Evolutionary conservation across 257 asterid species (phyloP).

Genomic region (Striga asiatica): DNA sequence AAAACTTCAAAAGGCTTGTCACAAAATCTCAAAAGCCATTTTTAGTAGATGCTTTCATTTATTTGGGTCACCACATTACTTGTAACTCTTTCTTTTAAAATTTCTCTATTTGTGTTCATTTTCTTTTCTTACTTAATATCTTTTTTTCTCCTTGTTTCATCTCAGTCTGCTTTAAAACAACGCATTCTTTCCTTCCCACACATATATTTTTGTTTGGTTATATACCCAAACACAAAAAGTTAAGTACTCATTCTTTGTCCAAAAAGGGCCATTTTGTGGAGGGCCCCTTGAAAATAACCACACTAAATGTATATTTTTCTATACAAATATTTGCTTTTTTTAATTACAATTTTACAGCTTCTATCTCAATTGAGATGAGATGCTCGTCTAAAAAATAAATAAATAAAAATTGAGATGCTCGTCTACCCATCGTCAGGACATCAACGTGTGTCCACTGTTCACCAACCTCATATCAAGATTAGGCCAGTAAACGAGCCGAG

Average conservation of each 20-base stretch:
- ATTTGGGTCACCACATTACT: conserved; percentile 25
- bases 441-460: no score
- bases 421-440: no score
- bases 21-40: conserved; percentile 20
- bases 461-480: no score
- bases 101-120: conserved; percentile 12
- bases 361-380: no score
- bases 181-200: conserved; percentile 77
- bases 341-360: no score
- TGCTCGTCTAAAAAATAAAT: no score
- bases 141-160: not conserved
- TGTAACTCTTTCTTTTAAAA: conserved; percentile 13
- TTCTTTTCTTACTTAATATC: conserved; percentile 4
- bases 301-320: no score
- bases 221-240: conserved; percentile 48
- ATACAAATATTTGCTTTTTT: no score
- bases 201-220: conserved; percentile 23
- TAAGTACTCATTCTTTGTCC: conserved; percentile 59
- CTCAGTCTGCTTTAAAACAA: conserved; percentile 53
- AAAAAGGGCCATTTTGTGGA: conserved; percentile 41
- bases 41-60: conserved; percentile 31
- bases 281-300: conserved; percentile 30
- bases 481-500: no score
- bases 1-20: no score
- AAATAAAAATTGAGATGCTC: no score